Evolutionary conservation across 257 asterid genomes (phyloP), one percentile per base, ranked within the genome.

Genomic region (Jacaranda copaia): DNA sequence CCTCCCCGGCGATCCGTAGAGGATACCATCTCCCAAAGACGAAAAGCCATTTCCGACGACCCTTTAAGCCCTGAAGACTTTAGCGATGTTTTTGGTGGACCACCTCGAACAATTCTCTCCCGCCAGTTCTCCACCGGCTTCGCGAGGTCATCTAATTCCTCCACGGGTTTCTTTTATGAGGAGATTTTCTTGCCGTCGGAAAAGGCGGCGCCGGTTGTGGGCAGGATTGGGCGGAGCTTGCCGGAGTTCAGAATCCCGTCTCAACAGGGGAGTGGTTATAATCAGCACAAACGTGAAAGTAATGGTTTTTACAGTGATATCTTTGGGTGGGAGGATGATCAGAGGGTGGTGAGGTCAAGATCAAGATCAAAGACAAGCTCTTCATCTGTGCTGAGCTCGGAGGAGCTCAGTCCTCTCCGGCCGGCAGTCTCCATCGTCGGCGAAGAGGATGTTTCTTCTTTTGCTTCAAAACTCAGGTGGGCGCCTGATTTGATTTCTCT

Each of bases 71-170:
- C 92, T 11, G 91, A 88, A 9, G 95, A 92, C 82, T 92, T 89
- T 71, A 82, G 82, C 77, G 97, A 92, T 80, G 94, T 93, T 32
- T 93, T 93, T 46, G 97, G 98, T 12, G 97, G 98, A 2, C 97
- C 98, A 16, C 98, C 98, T 13, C 81, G 88, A 4, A 87, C 89
- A 5, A 77, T 88, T 35, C 87, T 86, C 75, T 82, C 88, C 39
- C 88, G 89, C 75, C 87, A 83, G 39, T 85, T 83, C 82, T 74
- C 89, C 58, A 45, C 85, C 40, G 80, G 70, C 51, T 72, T 38
- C 59, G 81, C 81, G 4, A 51, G 85, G 43, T 83, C 90, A 12
- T 83, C 90, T 3, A 14, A 82, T 65, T 79, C 83, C 56, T 63
- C 84, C 39, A 10, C 76, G 42, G 49, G 67, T 52, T 81, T 74